Conservation (phyloP, 2,329 filamentous ascomycete species). For the Ascochyta lentis region DNA sequence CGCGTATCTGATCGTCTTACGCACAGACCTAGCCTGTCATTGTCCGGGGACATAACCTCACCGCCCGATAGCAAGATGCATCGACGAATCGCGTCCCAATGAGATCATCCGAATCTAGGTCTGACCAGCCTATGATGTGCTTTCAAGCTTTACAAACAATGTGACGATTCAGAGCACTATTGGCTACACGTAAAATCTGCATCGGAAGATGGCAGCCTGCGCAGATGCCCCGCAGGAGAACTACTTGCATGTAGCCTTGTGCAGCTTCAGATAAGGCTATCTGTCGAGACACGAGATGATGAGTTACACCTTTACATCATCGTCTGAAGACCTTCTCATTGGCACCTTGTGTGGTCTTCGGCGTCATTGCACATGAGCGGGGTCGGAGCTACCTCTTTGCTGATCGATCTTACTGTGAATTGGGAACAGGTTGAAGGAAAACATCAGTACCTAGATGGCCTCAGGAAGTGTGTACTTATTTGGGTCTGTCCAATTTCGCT, state of each 20-base stretch:
- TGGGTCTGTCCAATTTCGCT: background rate
- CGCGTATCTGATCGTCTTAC: background rate
- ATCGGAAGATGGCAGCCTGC: constrained; percentile 29
- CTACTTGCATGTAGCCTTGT: constrained; percentile 14
- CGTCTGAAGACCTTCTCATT: constrained; percentile 24
- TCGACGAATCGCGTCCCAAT: constrained; percentile 7
- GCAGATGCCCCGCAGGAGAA: constrained; percentile 18
- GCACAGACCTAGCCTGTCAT: background rate
- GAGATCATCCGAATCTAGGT: constrained; percentile 3
- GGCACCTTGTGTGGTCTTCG: constrained; percentile 21
- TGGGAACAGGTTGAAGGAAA: background rate
- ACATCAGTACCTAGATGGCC: constrained; percentile 11
- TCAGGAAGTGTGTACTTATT: background rate
- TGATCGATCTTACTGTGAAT: background rate
- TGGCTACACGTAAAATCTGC: constrained; percentile 34
- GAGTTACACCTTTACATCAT: constrained; percentile 35
- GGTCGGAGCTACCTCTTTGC: constrained; percentile 24
- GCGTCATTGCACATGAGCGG: constrained; percentile 40
- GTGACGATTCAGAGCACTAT: constrained; percentile 4
- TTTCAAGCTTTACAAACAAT: background rate
- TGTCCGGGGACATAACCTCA: background rate
- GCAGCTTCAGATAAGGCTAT: constrained; percentile 38
- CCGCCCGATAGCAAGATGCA: constrained; percentile 16
- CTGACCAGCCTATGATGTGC: constrained; percentile 19
- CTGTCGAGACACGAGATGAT: constrained; percentile 20